Evolutionary conservation across 2,329 filamentous ascomycete species (phyloP).

Genomic region (Beauveria bassiana): DNA sequence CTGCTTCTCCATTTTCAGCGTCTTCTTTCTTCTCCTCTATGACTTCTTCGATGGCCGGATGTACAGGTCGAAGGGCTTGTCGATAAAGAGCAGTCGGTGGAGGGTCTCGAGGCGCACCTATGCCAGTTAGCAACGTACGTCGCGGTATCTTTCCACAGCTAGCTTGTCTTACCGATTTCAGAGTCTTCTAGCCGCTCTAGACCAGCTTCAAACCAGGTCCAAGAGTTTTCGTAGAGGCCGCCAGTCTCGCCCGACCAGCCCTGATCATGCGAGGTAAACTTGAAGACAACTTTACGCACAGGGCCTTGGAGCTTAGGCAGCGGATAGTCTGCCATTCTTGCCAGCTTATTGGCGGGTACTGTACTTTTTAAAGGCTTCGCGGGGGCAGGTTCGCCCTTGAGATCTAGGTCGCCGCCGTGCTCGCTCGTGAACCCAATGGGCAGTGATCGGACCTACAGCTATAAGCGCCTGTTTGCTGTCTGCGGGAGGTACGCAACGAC

Average conservation of each 20-base stretch:
- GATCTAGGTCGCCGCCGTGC: slow-evolving; percentile 14
- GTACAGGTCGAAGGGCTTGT: slow-evolving; percentile 4
- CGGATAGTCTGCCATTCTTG: slow-evolving; percentile 29
- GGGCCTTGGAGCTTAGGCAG: slow-evolving; percentile 37
- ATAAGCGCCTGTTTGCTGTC: neutral
- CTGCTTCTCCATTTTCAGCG: neutral
- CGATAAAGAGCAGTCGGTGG: neutral
- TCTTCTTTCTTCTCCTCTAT: slow-evolving; percentile 5
- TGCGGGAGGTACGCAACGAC: neutral
- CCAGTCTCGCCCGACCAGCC: slow-evolving; percentile 38
- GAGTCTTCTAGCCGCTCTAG: slow-evolving; percentile 45
- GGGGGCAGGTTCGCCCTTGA: neutral
- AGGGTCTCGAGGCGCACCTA: neutral
- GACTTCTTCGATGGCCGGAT: slow-evolving; percentile 14
- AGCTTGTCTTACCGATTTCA: slow-evolving; percentile 20
- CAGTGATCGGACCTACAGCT: slow-evolving; percentile 27
- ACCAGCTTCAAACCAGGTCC: slow-evolving; percentile 58
- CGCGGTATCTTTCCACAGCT: neutral
- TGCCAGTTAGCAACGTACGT: neutral
- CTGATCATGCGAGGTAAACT: slow-evolving; percentile 49
- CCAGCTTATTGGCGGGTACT: slow-evolving; percentile 22
- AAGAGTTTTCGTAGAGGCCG: slow-evolving; percentile 39
- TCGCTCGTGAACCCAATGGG: slow-evolving; percentile 29
- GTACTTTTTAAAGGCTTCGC: slow-evolving; percentile 16
- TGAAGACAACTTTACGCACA: slow-evolving; percentile 55